Conservation (phyloP, 345 rosid species). For the Erucastrum elatum region DNA sequence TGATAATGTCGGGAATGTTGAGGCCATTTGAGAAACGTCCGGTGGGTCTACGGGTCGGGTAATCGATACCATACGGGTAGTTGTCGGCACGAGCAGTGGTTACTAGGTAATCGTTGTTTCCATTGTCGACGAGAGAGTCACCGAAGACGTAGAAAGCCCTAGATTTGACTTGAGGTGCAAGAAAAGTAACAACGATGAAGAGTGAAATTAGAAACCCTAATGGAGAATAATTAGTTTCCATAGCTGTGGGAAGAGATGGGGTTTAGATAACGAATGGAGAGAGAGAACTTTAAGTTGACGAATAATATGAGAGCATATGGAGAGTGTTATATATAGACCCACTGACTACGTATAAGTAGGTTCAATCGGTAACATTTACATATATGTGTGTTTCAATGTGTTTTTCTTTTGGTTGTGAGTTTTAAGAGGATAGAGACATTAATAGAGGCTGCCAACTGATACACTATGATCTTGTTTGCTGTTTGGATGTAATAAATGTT, state of each 20-base stretch:
- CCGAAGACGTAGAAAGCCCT: conserved; percentile 75
- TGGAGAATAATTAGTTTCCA: conserved; percentile 9
- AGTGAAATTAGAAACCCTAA: conserved; percentile 28
- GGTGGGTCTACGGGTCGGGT: conserved; percentile 63
- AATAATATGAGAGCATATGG: conserved; percentile 25
- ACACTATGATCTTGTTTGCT: conserved; percentile 26
- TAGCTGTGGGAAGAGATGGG: conserved; percentile 6
- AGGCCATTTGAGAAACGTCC: conserved; percentile 92
- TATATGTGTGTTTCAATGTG: neutral
- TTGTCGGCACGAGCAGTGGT: conserved; percentile 84
- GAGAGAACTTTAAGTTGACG: neutral
- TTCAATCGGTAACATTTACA: neutral
- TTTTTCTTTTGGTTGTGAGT: neutral
- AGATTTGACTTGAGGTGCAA: conserved; percentile 44
- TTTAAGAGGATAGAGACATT: conserved; percentile 20
- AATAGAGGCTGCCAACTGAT: conserved; percentile 31
- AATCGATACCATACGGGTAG: conserved; percentile 80
- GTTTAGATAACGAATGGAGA: conserved; percentile 7
- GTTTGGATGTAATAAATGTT: conserved; percentile 39
- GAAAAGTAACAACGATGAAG: conserved; percentile 23
- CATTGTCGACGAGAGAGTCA: conserved; percentile 85
- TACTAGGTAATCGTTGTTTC: conserved; percentile 76
- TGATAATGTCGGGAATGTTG: conserved; percentile 79
- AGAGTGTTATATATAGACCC: conserved; percentile 24
- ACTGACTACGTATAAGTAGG: conserved; percentile 3